Evolutionary conservation across 768 basidiomycete species (phyloP).

Genomic region (Candolleomyces efflorescens): DNA sequence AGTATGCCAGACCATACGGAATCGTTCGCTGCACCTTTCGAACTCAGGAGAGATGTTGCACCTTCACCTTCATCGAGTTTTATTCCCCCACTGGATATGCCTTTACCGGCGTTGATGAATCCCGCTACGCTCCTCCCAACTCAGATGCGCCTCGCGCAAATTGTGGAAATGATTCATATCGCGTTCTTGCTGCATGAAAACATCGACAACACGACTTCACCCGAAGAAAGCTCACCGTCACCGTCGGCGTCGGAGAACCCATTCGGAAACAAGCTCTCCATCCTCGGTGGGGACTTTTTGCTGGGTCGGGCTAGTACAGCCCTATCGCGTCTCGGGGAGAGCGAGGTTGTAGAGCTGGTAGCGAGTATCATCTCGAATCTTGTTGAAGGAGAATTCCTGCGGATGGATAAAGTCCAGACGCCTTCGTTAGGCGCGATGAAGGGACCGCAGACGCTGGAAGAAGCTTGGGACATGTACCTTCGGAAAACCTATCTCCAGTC

Average conservation of each 20-base stretch:
- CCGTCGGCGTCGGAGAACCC: slow-evolving; percentile 48
- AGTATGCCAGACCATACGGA: slow-evolving; percentile 74
- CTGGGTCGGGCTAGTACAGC: slow-evolving; percentile 88
- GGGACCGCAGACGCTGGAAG: slow-evolving; percentile 29
- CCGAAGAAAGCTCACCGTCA: slow-evolving; percentile 41
- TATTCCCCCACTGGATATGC: slow-evolving; percentile 20
- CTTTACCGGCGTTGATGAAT: slow-evolving; percentile 18
- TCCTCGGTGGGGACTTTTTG: slow-evolving; percentile 94
- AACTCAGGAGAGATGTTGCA: slow-evolving; percentile 37
- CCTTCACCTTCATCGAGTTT: slow-evolving; percentile 23
- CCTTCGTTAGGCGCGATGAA: slow-evolving; percentile 28
- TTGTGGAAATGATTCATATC: slow-evolving; percentile 97
- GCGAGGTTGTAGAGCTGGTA: slow-evolving; percentile 90
- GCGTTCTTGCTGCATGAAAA: slow-evolving; percentile 92
- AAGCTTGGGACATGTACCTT: slow-evolving; percentile 75
- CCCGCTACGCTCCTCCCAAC: slow-evolving; percentile 66
- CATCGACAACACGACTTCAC: slow-evolving; percentile 63
- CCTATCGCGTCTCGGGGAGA: slow-evolving; percentile 78
- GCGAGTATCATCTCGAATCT: slow-evolving; percentile 90
- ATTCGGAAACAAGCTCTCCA: slow-evolving; percentile 90
- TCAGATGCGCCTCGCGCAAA: slow-evolving; percentile 89
- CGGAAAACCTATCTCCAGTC: slow-evolving; percentile 73
- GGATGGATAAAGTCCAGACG: slow-evolving; percentile 54
- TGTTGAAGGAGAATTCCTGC: slow-evolving; percentile 95
- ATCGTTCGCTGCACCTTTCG: slow-evolving; percentile 60